These are phyloP conservation scores for Phoma herbarum DNA, from an alignment of 2,329 filamentous ascomycete genomes.

Conservation along the genomic window DNA sequence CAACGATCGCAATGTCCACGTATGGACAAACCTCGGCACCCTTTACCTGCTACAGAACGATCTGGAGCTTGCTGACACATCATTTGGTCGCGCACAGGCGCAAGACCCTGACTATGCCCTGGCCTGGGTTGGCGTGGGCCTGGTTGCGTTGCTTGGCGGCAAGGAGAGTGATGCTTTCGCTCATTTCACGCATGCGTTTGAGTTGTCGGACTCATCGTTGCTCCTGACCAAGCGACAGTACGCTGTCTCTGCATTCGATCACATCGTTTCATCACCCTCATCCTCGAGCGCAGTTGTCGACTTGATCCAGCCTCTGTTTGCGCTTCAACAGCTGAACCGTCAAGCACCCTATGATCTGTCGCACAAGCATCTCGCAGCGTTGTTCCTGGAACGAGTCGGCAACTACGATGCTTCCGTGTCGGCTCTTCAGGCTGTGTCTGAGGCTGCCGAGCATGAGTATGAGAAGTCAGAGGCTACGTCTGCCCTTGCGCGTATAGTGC, in stretches of 20 bases:
- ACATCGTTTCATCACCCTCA: constrained; percentile 69
- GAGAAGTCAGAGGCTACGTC: constrained; percentile 81
- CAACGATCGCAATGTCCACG: constrained; percentile 82
- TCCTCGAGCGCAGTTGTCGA: constrained; percentile 62
- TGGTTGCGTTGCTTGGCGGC: constrained; percentile 80
- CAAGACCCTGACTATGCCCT: constrained; percentile 92
- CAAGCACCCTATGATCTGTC: constrained; percentile 75
- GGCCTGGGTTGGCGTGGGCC: constrained; percentile 92
- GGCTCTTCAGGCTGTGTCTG: constrained; percentile 72
- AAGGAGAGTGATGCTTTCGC: constrained; percentile 79
- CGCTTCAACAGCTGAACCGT: constrained; percentile 79
- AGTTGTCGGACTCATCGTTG: constrained; percentile 83
- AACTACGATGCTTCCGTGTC: constrained; percentile 71
- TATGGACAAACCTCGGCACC: constrained; percentile 91
- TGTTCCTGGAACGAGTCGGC: constrained; percentile 82
- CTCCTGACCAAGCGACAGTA: constrained; percentile 80
- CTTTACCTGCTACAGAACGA: constrained; percentile 88
- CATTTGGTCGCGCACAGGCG: constrained; percentile 90
- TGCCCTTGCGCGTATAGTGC: constrained; percentile 77
- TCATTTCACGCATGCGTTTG: constrained; percentile 93
- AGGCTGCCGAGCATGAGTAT: constrained; percentile 78
- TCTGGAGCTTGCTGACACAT: constrained; percentile 82
- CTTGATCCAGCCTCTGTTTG: constrained; percentile 87
- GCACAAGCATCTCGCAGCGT: constrained; percentile 78
- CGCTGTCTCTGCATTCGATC: constrained; percentile 81